Conservation (phyloP, 2,329 filamentous ascomycete genomes). For the Fusarium sp. region DNA sequence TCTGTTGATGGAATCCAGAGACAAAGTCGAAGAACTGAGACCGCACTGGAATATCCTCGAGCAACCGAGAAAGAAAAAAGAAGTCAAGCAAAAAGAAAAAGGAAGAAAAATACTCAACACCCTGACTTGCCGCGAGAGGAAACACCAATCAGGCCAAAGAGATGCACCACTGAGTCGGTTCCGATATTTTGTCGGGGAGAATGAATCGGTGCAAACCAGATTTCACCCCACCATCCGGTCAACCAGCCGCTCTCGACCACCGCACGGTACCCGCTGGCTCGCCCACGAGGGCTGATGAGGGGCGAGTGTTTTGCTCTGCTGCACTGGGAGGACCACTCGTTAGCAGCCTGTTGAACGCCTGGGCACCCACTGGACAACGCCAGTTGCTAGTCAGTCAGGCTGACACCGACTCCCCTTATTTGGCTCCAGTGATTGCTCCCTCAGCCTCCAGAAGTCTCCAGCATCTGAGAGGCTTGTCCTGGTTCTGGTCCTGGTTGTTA, state of each 20-base stretch:
- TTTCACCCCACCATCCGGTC: conserved; percentile 35
- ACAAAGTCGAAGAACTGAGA: conserved; percentile 18
- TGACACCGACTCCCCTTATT: conserved; percentile 41
- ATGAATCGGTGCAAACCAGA: conserved; percentile 35
- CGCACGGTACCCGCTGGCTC: conserved; percentile 38
- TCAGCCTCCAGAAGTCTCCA: conserved; percentile 36
- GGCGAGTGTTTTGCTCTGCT: conserved; percentile 30
- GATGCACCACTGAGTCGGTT: conserved; percentile 44
- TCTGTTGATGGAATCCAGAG: conserved; percentile 19
- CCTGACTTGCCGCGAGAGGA: conserved; percentile 26
- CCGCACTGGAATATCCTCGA: conserved; percentile 11
- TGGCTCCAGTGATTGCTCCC: conserved; percentile 25
- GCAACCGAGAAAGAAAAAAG: conserved; percentile 33
- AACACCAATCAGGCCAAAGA: conserved; percentile 37
- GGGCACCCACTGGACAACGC: conserved; percentile 39
- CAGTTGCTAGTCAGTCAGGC: conserved; percentile 42
- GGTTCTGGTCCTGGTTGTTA: conserved; percentile 27
- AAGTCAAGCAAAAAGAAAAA: conserved; percentile 24
- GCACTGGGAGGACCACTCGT: conserved; percentile 34
- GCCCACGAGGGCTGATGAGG: conserved; percentile 40
- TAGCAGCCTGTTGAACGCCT: conserved; percentile 41
- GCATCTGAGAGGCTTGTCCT: conserved; percentile 32
- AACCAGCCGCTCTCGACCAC: conserved; percentile 32
- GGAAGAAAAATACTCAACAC: conserved; percentile 35
- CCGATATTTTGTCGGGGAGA: conserved; percentile 49